Percentiles rank a stretch among this genome's conserved stretches.
phyloP scores from a whole-genome alignment of 139 green algal genomes.

The Chlorella sp. region DNA sequence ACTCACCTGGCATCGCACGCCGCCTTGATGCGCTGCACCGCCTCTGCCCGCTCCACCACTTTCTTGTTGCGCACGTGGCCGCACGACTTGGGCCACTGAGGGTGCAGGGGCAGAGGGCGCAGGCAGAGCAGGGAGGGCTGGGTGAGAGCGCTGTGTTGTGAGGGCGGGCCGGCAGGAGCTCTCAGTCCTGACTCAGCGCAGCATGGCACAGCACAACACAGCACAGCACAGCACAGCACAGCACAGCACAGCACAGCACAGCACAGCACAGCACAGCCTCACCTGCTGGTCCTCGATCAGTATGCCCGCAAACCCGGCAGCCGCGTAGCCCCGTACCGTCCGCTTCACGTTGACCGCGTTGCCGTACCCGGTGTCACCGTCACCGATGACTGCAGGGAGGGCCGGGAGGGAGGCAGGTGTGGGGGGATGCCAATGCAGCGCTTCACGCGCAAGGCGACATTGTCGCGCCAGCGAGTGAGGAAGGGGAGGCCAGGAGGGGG shows the following conservation, averaged over 20 bases:
- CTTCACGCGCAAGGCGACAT: too few relatives aligned
- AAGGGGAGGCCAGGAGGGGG: too few relatives aligned
- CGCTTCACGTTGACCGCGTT: slow-evolving; percentile 96
- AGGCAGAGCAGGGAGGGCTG: neutral
- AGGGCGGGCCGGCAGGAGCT: too few relatives aligned
- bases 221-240: neutral
- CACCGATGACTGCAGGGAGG: slow-evolving; percentile 82
- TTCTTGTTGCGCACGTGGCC: slow-evolving; percentile 90
- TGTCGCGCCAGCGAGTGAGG: too few relatives aligned
- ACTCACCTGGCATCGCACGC: slow-evolving; percentile 78
- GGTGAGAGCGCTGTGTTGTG: neutral
- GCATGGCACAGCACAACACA: too few relatives aligned
- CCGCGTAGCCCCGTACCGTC: slow-evolving; percentile 89
- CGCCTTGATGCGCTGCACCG: slow-evolving; percentile 80
- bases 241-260: too few relatives aligned
- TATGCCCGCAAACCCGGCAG: slow-evolving; percentile 86
- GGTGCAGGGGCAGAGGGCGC: neutral
- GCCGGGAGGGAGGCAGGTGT: neutral
- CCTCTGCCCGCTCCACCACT: slow-evolving; percentile 87
- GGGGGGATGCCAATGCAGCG: neutral
- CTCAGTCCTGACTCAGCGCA: too few relatives aligned
- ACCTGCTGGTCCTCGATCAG: slow-evolving; percentile 94
- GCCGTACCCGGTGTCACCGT: slow-evolving; percentile 97
- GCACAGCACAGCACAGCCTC: neutral
- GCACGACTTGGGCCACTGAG: slow-evolving; percentile 88